Evolutionary conservation across 371 early-diverging fungal genomes (phyloP), one percentile per base, ranked within the genome.

Genomic region (Chytridiales sp.): DNA sequence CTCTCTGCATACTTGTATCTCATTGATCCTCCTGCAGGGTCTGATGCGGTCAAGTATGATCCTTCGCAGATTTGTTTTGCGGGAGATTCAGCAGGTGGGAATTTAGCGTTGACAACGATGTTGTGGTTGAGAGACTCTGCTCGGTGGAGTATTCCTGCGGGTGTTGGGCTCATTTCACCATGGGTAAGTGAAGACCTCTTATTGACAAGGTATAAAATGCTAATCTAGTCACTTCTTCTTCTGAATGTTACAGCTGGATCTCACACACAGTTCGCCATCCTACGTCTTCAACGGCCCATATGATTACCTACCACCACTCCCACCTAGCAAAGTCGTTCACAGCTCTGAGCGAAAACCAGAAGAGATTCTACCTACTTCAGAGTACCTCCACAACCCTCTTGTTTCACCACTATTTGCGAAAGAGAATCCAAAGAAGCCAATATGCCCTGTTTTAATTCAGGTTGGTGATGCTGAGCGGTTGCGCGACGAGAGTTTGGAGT

Each of bases 71-170:
- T 47, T 22, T n/a, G 39, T 46, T 46, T 13, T 38, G 75, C 85
- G 55, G 95, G 95, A 3, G 94, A 92, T 56, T 87, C 88, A 21
- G 91, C 92, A 0, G 92, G 92, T 22, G 80, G 73, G 4, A 69
- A 61, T 11, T 67, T 77, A 0, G 49, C 76, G 0, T 29, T 66
- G 4, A 64, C 74, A 0, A n/a, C 62, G 17, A 31, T 59, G 42
- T 57, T 79, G n/a, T 76, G 72, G 63, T 36, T 71, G 32, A 58
- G 80, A 17, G 80, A 77, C 58, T 47, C 69, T 36, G 62, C 54
- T 8, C 41, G 54, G 42, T 67, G 31, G 11, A 56, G 68, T 11
- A 62, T 71, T 72, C 87, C 87, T 0, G 74, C 62, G 13, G 78
- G 76, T 0, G 66, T 68, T 32, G 70, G 73, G 6, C 56, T 79